Percentiles rank a stretch among this genome's conserved stretches.
Conservation (phyloP, 106 monocot genomes). For the Allium fistulosum region DNA sequence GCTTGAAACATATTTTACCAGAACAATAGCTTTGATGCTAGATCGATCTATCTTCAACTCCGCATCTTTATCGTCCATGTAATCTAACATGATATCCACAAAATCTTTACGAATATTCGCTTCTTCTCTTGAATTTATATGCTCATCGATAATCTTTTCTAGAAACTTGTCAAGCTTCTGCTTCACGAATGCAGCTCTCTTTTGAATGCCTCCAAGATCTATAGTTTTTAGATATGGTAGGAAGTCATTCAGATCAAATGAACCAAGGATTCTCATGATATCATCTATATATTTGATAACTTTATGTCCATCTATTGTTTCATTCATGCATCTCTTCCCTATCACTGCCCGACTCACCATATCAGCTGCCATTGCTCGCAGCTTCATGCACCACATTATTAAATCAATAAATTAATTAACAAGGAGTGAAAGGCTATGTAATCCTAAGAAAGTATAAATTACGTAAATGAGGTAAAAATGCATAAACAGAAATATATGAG, state of each 20-base stretch:
- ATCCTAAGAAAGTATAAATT: too few relatives aligned
- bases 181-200: neutral
- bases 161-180: neutral
- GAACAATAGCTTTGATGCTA: conserved; percentile 1
- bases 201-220: conserved; percentile 14
- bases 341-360: conserved; percentile 7
- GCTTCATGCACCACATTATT: neutral
- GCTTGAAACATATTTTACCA: neutral
- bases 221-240: conserved; percentile 17
- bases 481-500: too few relatives aligned
- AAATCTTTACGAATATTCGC: neutral
- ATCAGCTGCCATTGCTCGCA: conserved; percentile 1
- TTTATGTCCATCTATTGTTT: conserved; percentile 9
- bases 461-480: too few relatives aligned
- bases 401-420: neutral
- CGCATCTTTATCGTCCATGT: neutral
- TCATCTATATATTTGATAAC: conserved; percentile 39
- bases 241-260: conserved; percentile 17
- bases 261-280: conserved; percentile 24
- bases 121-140: neutral
- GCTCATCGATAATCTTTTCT: conserved; percentile 7
- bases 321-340: conserved; percentile 3
- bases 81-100: neutral
- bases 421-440: too few relatives aligned
- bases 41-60: neutral